Percentiles rank a stretch among this genome's conserved stretches.
Evolutionary conservation across 345 rosid species (phyloP).

Genomic region (Eucalyptus dawsonii): DNA sequence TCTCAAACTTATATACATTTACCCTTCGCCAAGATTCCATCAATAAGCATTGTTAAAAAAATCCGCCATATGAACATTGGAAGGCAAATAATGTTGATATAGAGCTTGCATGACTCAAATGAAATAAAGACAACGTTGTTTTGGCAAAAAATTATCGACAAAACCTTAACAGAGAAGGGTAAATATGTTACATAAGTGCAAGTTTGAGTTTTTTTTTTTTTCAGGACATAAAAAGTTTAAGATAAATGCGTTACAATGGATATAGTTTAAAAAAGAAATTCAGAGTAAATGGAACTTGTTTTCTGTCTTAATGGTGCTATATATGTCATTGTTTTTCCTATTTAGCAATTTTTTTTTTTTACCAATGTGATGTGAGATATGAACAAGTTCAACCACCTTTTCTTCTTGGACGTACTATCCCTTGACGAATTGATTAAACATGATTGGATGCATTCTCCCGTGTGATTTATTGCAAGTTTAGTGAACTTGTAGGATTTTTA

Average conservation of each 20-base stretch:
- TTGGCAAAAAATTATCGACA: not conserved
- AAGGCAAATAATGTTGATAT: not conserved
- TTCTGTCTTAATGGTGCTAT: not conserved
- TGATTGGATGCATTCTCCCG: not conserved
- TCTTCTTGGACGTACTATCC: not conserved
- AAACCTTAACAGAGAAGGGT: no score
- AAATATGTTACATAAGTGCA: not conserved
- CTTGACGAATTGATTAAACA: not conserved
- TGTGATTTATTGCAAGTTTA: not conserved
- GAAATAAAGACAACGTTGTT: not conserved
- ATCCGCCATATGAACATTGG: rapidly evolving
- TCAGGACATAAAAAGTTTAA: not conserved
- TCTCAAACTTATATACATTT: not conserved
- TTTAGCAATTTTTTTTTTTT: not conserved
- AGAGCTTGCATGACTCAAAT: not conserved
- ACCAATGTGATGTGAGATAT: not conserved
- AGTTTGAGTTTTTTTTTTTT: not conserved
- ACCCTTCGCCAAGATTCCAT: not conserved
- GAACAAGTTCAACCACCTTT: not conserved
- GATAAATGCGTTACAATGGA: not conserved
- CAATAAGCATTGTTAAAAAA: not conserved
- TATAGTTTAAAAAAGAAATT: not conserved
- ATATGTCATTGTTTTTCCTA: not conserved
- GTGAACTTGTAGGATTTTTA: not conserved
- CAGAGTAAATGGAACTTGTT: not conserved